phyloP scores from a whole-genome alignment of 306 rosid genomes.

The Phaseolus lunatus region DNA sequence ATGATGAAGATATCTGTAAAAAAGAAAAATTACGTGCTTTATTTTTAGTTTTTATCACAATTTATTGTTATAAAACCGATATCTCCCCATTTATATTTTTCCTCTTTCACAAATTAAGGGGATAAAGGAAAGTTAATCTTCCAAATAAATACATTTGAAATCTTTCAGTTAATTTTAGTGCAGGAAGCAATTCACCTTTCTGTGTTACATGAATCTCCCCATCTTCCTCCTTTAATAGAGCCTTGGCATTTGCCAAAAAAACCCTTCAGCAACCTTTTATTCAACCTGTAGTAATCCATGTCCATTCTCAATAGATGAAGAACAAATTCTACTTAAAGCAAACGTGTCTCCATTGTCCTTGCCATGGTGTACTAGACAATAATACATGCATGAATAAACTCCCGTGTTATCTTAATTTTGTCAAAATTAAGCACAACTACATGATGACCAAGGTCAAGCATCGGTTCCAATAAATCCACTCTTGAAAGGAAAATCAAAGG shows the following conservation, averaged over 20 bases:
- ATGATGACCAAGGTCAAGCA: background rate
- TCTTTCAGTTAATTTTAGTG: background rate
- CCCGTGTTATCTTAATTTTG: constrained; percentile 7
- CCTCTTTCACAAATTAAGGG: too few relatives aligned
- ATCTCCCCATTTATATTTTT: too few relatives aligned
- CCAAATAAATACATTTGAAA: constrained; percentile 6
- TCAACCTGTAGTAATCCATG: constrained; percentile 59
- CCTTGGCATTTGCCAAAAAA: constrained; percentile 68
- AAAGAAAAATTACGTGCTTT: too few relatives aligned
- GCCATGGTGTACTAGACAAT: background rate
- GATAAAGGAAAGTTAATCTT: background rate
- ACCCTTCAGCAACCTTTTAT: constrained; percentile 75
- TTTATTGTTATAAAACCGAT: too few relatives aligned
- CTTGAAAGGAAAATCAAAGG: constrained; percentile 7
- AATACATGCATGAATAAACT: constrained; percentile 3
- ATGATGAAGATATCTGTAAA: background rate
- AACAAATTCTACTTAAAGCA: constrained; percentile 3
- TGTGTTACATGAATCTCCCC: constrained; percentile 80
- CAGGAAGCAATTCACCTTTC: too few relatives aligned
- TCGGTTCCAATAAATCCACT: background rate
- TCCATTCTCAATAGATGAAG: constrained; percentile 25
- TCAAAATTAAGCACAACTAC: constrained; percentile 11
- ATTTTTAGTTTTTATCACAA: too few relatives aligned
- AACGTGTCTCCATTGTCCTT: too few relatives aligned
- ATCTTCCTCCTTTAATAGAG: constrained; percentile 58